Evolutionary conservation across 2,329 filamentous ascomycete species (phyloP).

Genomic region (Oidium heveae): DNA sequence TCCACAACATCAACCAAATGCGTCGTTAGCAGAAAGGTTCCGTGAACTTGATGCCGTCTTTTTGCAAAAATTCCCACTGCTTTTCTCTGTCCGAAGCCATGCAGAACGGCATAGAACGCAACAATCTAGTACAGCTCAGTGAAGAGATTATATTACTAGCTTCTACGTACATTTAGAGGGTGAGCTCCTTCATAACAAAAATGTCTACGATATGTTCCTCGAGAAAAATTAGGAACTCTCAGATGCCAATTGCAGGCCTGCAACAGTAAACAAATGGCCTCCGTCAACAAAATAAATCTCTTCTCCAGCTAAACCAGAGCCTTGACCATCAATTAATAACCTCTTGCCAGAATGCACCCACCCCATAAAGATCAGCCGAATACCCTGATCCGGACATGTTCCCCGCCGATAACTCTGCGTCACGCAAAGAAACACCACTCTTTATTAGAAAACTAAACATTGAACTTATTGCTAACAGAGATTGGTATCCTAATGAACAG

Average conservation of each 20-base stretch:
- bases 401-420: background rate
- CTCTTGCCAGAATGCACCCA: background rate
- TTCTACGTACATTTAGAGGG: background rate
- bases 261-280: background rate
- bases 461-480: background rate
- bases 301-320: conserved; percentile 1
- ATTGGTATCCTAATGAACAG: background rate
- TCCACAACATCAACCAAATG: background rate
- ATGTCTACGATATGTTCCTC: background rate
- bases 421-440: background rate
- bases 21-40: background rate
- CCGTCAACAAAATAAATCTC: background rate
- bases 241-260: background rate
- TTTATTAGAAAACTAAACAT: background rate
- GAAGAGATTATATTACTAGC: background rate
- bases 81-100: background rate
- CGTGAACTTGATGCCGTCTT: background rate
- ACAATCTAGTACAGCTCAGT: background rate
- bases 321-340: background rate
- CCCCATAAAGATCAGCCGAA: background rate
- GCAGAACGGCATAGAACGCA: background rate
- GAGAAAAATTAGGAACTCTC: background rate
- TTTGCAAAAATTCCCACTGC: background rate
- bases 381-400: background rate
- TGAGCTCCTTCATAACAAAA: background rate